These are phyloP conservation scores for Phaseolus lunatus DNA, from an alignment of 306 rosid genomes.

Conservation along the genomic window DNA sequence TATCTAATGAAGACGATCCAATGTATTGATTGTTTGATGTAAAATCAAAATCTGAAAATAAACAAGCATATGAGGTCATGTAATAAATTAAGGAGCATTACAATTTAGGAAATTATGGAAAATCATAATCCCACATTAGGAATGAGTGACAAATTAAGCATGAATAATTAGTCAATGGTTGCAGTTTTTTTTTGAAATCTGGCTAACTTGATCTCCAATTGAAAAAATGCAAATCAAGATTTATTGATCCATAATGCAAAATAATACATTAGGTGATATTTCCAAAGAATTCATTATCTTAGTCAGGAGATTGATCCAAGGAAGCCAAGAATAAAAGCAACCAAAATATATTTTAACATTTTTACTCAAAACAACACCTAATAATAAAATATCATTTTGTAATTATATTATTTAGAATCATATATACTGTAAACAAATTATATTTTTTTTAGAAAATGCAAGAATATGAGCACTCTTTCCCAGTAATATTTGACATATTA, in stretches of 20 bases:
- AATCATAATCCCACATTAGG: not conserved
- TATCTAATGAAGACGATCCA: conserved; percentile 93
- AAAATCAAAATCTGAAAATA: conserved; percentile 92
- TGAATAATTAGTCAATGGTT: conserved; percentile 8
- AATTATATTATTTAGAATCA: too few species aligned
- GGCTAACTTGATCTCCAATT: not conserved
- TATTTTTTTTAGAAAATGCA: too few species aligned
- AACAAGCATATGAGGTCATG: conserved; percentile 19
- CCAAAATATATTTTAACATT: too few species aligned
- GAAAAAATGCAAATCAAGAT: conserved; percentile 28
- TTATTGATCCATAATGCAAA: conserved; percentile 21
- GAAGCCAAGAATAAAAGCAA: too few species aligned
- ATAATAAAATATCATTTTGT: too few species aligned
- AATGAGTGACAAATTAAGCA: conserved; percentile 29
- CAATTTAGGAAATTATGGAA: not conserved
- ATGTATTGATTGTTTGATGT: conserved; percentile 95
- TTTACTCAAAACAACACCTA: too few species aligned
- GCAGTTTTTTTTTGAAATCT: conserved; percentile 6
- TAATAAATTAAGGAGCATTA: conserved; percentile 27
- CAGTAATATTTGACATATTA: too few species aligned
- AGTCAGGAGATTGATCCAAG: too few species aligned
- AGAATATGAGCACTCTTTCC: too few species aligned
- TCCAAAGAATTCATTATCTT: too few species aligned
- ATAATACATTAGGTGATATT: conserved; percentile 25
- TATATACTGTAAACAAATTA: too few species aligned